Percentiles rank a stretch among this genome's conserved stretches.
Evolutionary conservation across 2,329 filamentous ascomycete genomes (phyloP).

Genomic region (Pezicula radicicola): DNA sequence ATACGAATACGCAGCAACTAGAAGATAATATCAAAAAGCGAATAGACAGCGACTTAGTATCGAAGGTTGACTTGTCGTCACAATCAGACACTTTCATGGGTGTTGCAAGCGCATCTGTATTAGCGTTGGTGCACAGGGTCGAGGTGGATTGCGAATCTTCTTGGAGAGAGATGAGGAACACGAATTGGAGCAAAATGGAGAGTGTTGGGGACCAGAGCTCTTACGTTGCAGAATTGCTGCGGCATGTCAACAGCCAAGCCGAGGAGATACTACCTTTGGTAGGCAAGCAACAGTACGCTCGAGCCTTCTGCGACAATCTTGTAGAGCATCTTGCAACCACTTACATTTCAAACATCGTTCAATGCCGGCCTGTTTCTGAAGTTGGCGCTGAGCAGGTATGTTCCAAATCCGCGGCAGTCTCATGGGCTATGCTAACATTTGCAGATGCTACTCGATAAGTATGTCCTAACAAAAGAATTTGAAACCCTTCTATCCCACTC

Average conservation of each 20-base stretch:
- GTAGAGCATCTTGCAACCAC: constrained; percentile 79
- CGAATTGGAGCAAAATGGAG: constrained; percentile 91
- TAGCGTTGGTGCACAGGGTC: constrained; percentile 79
- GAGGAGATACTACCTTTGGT: constrained; percentile 74
- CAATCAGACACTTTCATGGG: constrained; percentile 95
- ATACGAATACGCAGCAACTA: constrained; percentile 85
- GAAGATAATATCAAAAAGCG: constrained; percentile 92
- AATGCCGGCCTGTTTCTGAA: constrained; percentile 88
- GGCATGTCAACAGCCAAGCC: constrained; percentile 67
- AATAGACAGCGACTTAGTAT: constrained; percentile 74
- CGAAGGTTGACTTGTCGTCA: constrained; percentile 81
- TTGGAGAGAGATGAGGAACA: constrained; percentile 97
- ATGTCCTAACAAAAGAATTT: constrained; percentile 79
- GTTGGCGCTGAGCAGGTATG: constrained; percentile 85
- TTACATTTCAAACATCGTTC: constrained; percentile 81
- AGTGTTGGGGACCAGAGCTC: constrained; percentile 90
- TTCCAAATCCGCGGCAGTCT: background rate
- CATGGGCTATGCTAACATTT: constrained; percentile 20
- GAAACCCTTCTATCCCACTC: constrained; percentile 64
- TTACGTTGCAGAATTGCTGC: constrained; percentile 81
- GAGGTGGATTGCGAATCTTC: constrained; percentile 79
- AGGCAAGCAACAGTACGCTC: constrained; percentile 88
- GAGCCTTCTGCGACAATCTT: constrained; percentile 94
- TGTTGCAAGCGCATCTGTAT: constrained; percentile 83
- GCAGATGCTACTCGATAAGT: constrained; percentile 93